Evolutionary conservation across 2,329 filamentous ascomycete genomes (phyloP), one percentile per base, ranked within the genome.

Genomic region (Colletotrichum chrysophilum): DNA sequence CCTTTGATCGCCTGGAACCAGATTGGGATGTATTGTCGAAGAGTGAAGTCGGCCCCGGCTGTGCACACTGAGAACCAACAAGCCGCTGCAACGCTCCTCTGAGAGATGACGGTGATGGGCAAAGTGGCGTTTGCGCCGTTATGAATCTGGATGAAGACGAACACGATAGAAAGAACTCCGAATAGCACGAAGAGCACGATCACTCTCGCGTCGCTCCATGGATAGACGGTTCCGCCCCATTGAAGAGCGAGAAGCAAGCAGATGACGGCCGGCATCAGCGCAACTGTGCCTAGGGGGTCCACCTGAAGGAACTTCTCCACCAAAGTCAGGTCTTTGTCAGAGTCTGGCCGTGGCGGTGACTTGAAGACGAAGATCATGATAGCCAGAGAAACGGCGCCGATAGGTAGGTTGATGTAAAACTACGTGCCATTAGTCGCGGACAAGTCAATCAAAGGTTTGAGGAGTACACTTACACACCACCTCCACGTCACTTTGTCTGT

Each of bases 241-340:
- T 88, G 86, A 13, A 89, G 80, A 6, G 87, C 87, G 6, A 89
- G 79, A 1, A 88, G 77, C 7, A 88, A 83, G 75, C 86, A 88
- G 58, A 87, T 79, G 7, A 78, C 64, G 10, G 70, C 78, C 2
- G 77, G 78, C 26, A 80, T 67, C 26, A 81, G 74, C 5, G 64
- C 56, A 5, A 78, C n/a, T 3, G 74, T 80, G n/a, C 80, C 79
- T 2, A 78, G 12, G 5, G 72, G 76, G 64, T 81, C 79, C 13
- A 81, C 62, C 43, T 81, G 79, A 66, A 78, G 43, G 1, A 79
- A 12, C 43, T 75, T 79, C 28, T 66, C 74, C 48, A 30, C 24
- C 0, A 32, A 21, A 8, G 32, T 69, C 1, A 60, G 32, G 18
- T 66, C 38, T 9, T 75, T 61, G 12, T 55, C 65, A 10, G 67